phyloP scores from a whole-genome alignment of 805 yeast genomes.

The Yarrowia sp. region DNA sequence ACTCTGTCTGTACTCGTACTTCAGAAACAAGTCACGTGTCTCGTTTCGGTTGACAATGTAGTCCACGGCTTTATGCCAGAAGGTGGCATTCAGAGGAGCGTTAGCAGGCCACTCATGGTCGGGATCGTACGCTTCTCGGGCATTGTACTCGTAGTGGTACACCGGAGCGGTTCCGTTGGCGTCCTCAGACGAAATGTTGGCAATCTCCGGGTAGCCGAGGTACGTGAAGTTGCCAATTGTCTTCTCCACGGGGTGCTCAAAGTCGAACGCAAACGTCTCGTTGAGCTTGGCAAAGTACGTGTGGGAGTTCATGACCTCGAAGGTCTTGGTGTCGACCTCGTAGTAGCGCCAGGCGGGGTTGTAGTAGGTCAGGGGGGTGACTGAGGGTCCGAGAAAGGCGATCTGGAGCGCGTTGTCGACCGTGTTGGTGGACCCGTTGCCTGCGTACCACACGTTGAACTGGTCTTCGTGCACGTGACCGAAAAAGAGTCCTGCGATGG shows the following conservation, averaged over 20 bases:
- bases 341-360: constrained; percentile 80
- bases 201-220: constrained; percentile 41
- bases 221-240: constrained; percentile 9
- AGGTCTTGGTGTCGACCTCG: constrained; percentile 66
- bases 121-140: constrained; percentile 53
- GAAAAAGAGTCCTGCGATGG: constrained; percentile 71
- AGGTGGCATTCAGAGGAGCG: constrained; percentile 69
- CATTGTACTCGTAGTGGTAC: constrained; percentile 67
- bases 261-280: constrained; percentile 52
- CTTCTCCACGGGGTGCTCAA: constrained; percentile 4
- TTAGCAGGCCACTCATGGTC: constrained; percentile 64
- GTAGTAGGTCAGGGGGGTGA: constrained; percentile 64
- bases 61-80: constrained; percentile 58
- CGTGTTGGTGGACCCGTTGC: constrained; percentile 52
- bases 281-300: constrained; percentile 66
- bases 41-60: constrained; percentile 55
- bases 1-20: constrained; percentile 59
- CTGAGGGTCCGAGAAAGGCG: constrained; percentile 71
- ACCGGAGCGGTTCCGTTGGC: constrained; percentile 4
- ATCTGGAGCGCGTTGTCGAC: constrained; percentile 56
- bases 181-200: not conserved
- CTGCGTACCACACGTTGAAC: constrained; percentile 63
- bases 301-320: constrained; percentile 64
- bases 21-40: constrained; percentile 54
- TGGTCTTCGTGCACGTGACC: constrained; percentile 78